Evolutionary conservation across 2,329 filamentous ascomycete species (phyloP).

Genomic region (Fusarium sp.): DNA sequence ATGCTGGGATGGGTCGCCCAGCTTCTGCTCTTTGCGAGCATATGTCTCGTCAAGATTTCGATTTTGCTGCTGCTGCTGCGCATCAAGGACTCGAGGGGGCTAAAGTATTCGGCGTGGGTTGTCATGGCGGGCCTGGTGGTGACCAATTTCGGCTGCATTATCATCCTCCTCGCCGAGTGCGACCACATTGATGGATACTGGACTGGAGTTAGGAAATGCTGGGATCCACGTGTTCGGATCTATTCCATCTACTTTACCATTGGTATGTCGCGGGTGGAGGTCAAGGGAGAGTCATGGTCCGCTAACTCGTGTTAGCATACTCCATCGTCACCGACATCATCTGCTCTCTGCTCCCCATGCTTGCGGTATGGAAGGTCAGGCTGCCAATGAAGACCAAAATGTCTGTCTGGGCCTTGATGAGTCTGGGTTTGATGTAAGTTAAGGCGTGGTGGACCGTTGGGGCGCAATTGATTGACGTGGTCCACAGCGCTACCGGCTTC

Average conservation of each 20-base stretch:
- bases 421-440: constrained; percentile 48
- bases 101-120: constrained; percentile 52
- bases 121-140: constrained; percentile 52
- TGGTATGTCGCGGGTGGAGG: constrained; percentile 14
- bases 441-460: too few species aligned
- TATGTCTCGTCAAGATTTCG: constrained; percentile 59
- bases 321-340: constrained; percentile 40
- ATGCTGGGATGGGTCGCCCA: constrained; percentile 59
- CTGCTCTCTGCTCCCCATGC: constrained; percentile 49
- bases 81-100: constrained; percentile 55
- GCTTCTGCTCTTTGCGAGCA: constrained; percentile 57
- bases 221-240: constrained; percentile 52
- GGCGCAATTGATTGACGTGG: constrained; percentile 2
- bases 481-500: constrained; percentile 38
- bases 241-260: constrained; percentile 55
- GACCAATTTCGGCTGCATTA: constrained; percentile 52
- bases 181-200: constrained; percentile 51
- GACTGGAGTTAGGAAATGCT: constrained; percentile 50
- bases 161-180: constrained; percentile 55
- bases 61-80: constrained; percentile 60
- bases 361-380: constrained; percentile 53
- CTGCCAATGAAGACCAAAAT: constrained; percentile 52
- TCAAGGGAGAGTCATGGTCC: neutral
- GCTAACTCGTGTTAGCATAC: constrained; percentile 21
- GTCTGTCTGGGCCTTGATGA: constrained; percentile 53